Evolutionary conservation across 352 stramenopile genomes (phyloP).

Genomic region (Globisporangium irregulare): DNA sequence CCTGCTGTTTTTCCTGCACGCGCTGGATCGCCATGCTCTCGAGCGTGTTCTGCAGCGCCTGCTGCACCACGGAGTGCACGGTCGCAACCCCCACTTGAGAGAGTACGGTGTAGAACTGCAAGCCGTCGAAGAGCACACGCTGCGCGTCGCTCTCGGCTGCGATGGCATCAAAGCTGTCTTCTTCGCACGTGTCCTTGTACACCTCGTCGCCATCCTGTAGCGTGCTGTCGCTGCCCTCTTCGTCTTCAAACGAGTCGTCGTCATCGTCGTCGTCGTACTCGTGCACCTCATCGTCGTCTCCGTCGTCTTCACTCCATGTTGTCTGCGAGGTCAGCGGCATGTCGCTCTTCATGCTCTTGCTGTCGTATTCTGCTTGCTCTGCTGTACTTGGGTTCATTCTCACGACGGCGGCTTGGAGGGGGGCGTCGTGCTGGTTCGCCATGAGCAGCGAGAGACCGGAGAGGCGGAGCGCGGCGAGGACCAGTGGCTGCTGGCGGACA

Average conservation of each 20-base stretch:
- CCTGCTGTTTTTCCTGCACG: constrained; percentile 26
- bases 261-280: constrained; percentile 4
- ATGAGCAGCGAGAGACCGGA: constrained; percentile 20
- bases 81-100: constrained; percentile 34
- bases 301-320: constrained; percentile 3
- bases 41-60: constrained; percentile 36
- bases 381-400: background rate
- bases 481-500: constrained; percentile 5
- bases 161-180: constrained; percentile 6
- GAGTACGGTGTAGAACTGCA: constrained; percentile 70
- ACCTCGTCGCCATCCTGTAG: background rate
- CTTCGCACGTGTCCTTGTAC: constrained; percentile 6
- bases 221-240: constrained; percentile 1
- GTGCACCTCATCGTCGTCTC: background rate
- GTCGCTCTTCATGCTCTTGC: background rate
- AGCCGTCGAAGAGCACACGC: constrained; percentile 42
- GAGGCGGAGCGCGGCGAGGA: constrained; percentile 2
- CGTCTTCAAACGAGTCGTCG: constrained; percentile 3
- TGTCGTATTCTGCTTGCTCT: constrained; percentile 1
- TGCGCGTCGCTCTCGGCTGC: constrained; percentile 18
- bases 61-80: constrained; percentile 33
- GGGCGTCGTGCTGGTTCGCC: constrained; percentile 25
- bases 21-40: constrained; percentile 25
- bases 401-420: constrained; percentile 10
- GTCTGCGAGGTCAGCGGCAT: background rate